Evolutionary conservation across 2,329 filamentous ascomycete species (phyloP).

Genomic region (Fusarium tuaranense): DNA sequence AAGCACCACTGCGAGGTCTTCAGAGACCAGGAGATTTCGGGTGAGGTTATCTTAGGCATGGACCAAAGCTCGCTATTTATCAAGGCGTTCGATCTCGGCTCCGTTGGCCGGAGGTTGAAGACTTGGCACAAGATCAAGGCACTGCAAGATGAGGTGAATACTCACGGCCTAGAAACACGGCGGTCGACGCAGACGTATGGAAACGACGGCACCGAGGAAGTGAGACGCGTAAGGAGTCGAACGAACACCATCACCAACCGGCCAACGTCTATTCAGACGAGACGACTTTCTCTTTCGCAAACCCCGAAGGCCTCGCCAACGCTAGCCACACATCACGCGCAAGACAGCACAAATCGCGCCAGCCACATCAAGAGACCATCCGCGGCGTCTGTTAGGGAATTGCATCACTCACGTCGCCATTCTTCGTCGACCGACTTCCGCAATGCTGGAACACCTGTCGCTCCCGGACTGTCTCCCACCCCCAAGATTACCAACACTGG

Average conservation of each 20-base stretch:
- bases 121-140: conserved; percentile 97
- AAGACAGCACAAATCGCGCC: conserved; percentile 60
- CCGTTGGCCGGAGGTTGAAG: conserved; percentile 88
- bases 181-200: conserved; percentile 68
- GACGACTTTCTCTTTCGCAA: conserved; percentile 62
- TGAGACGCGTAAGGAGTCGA: conserved; percentile 63
- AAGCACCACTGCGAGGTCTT: conserved; percentile 94
- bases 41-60: conserved; percentile 93
- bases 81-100: conserved; percentile 93
- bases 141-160: conserved; percentile 87
- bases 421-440: conserved; percentile 83
- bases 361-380: conserved; percentile 74
- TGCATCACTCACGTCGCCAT: conserved; percentile 87
- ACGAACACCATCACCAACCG: conserved; percentile 69
- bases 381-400: conserved; percentile 82
- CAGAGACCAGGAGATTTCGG: conserved; percentile 93
- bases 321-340: conserved; percentile 52
- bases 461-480: conserved; percentile 39
- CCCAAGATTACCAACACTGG: conserved; percentile 58
- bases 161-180: conserved; percentile 55
- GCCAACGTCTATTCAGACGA: conserved; percentile 60
- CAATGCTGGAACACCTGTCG: conserved; percentile 45
- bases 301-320: conserved; percentile 62
- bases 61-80: conserved; percentile 95
- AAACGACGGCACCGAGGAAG: conserved; percentile 70